Conservation (phyloP, 1,284 basidiomycete species). For the Exsudoporus floridanus region DNA sequence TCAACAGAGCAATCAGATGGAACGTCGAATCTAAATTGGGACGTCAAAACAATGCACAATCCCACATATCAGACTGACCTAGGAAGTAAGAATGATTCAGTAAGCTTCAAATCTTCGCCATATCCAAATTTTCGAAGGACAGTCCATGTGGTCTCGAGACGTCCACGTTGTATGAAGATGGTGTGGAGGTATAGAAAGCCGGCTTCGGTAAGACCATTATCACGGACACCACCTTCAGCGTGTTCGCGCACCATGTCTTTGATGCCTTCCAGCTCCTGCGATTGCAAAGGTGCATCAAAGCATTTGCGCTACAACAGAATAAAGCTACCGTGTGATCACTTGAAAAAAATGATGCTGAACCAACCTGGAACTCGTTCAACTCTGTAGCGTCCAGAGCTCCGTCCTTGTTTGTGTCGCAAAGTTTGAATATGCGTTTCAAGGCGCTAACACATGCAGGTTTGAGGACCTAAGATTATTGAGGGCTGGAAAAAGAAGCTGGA, state of each 20-base stretch:
- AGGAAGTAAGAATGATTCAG: slow-evolving; percentile 84
- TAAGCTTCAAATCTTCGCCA: slow-evolving; percentile 87
- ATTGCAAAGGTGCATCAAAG: slow-evolving; percentile 90
- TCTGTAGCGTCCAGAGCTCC: slow-evolving; percentile 88
- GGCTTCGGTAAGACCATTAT: slow-evolving; percentile 84
- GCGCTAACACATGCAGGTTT: slow-evolving; percentile 93
- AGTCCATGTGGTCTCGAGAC: slow-evolving; percentile 98
- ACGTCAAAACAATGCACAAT: slow-evolving; percentile 10
- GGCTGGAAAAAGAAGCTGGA: slow-evolving; percentile 2
- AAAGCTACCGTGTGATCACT: slow-evolving; percentile 2
- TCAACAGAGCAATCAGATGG: slow-evolving; percentile 94
- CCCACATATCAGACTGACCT: slow-evolving; percentile 52
- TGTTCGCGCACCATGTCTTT: slow-evolving; percentile 82
- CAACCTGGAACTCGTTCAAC: slow-evolving; percentile 94
- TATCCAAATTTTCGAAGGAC: slow-evolving; percentile 95
- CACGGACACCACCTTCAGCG: slow-evolving; percentile 64
- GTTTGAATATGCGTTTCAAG: slow-evolving; percentile 90
- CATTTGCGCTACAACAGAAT: slow-evolving; percentile 72
- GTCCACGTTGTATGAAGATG: slow-evolving; percentile 94
- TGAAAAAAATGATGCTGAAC: slow-evolving; percentile 18
- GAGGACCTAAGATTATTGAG: slow-evolving; percentile 57
- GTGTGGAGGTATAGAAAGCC: slow-evolving; percentile 97
- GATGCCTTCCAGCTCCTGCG: slow-evolving; percentile 91
- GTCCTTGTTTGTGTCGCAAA: slow-evolving; percentile 95
- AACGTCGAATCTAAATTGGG: slow-evolving; percentile 76